These are phyloP conservation scores for Suillus paluster DNA, from an alignment of 768 basidiomycete species.

Conservation along the genomic window DNA sequence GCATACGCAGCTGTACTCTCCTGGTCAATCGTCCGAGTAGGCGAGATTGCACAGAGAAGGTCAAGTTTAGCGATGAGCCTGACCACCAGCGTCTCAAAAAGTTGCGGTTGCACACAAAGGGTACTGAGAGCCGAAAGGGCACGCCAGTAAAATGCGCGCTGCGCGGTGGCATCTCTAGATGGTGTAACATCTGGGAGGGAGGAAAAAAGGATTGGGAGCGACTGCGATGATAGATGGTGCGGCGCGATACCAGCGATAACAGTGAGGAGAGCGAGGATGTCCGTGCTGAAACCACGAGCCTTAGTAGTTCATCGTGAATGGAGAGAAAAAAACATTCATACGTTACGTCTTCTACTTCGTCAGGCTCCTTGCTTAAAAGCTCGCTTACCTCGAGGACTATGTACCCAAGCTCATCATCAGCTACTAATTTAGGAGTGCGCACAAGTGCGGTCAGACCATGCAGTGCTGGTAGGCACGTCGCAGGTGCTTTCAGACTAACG, in stretches of 20 bases:
- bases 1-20: conserved; percentile 83
- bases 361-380: conserved; percentile 52
- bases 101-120: conserved; percentile 70
- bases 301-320: background rate
- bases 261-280: conserved; percentile 64
- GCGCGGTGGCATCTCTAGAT: conserved; percentile 49
- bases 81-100: conserved; percentile 87
- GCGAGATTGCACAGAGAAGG: conserved; percentile 52
- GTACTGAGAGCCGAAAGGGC: conserved; percentile 68
- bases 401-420: conserved; percentile 76
- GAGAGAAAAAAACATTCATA: conserved; percentile 22
- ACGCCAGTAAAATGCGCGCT: conserved; percentile 69
- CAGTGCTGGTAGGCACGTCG: conserved; percentile 63
- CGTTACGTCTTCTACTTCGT: conserved; percentile 61
- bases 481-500: conserved; percentile 56
- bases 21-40: conserved; percentile 37
- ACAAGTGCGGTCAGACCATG: conserved; percentile 68
- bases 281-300: conserved; percentile 46
- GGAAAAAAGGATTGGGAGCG: conserved; percentile 80
- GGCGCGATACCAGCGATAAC: conserved; percentile 64
- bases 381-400: conserved; percentile 79
- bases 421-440: conserved; percentile 64
- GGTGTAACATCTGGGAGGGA: conserved; percentile 75
- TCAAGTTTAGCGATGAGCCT: conserved; percentile 80
- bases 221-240: conserved; percentile 68